These are phyloP conservation scores for Macrolepiota fuliginosa DNA, from an alignment of 768 basidiomycete species.

Conservation along the genomic window DNA sequence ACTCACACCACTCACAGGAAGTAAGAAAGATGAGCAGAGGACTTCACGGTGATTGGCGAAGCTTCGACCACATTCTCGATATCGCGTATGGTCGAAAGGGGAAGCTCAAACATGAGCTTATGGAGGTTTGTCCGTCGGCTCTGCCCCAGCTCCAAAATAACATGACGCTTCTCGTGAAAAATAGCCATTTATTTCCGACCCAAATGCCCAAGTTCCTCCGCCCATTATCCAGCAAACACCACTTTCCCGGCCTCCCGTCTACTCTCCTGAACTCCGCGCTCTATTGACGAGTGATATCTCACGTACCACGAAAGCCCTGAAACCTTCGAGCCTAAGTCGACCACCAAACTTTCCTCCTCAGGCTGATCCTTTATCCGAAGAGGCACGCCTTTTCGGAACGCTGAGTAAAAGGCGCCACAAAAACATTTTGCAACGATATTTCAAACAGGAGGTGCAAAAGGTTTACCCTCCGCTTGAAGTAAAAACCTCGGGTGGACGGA, in stretches of 20 bases:
- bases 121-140: constrained; percentile 46
- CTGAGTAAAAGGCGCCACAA: constrained; percentile 73
- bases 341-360: constrained; percentile 60
- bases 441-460: constrained; percentile 50
- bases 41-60: constrained; percentile 43
- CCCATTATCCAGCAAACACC: constrained; percentile 50
- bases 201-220: constrained; percentile 36
- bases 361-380: constrained; percentile 54
- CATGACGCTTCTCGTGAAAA: background rate
- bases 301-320: constrained; percentile 44
- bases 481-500: constrained; percentile 19
- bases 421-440: constrained; percentile 72
- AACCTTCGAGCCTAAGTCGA: constrained; percentile 32
- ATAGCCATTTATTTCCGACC: constrained; percentile 57
- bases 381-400: constrained; percentile 57
- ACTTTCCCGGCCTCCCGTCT: constrained; percentile 61
- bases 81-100: constrained; percentile 78
- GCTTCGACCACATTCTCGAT: constrained; percentile 59
- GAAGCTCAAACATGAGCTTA: constrained; percentile 63
- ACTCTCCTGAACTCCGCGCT: constrained; percentile 58
- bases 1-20: constrained; percentile 36
- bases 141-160: background rate
- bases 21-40: constrained; percentile 51
- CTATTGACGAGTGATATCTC: constrained; percentile 56
- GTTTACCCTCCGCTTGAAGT: constrained; percentile 60